Evolutionary conservation across 495 filamentous ascomycete species (phyloP), one percentile per base, ranked within the genome.

Genomic region (Friedmanniomyces simplex): DNA sequence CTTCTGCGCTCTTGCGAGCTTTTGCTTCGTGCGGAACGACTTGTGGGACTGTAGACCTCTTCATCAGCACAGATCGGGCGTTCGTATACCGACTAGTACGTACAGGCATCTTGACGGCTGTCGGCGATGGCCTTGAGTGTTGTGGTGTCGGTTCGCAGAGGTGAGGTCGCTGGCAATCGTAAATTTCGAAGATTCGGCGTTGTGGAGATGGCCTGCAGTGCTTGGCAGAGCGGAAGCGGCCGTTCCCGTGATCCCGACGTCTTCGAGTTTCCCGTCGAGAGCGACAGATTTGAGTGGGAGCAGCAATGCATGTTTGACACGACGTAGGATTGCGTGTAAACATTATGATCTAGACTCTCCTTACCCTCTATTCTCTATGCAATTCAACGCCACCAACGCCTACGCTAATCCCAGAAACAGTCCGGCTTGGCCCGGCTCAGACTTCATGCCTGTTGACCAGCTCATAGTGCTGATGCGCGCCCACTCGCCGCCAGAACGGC

Each of bases 1-100:
- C 80, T 94, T 96, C 82, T 96, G 90, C 71, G 93, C 93, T 82
- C 90, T 96, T 71, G 94, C 93, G 80, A 98, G 93, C 93, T 98
- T 98, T 76, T 93, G 87, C 91, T 98, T 98, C 76, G 89, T 94
- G 74, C 88, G 86, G 88, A 96, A 96, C 71, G 89, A 88, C 84
- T 96, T 96, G 81, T 98, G 89, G 82, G 85, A 89, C 90, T 96
- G 74, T 74, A 60, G 59, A 57, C 14, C 16, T 22, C 13, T 1
- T 16, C 24, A 49, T 25, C 30, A 54, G 59, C 42, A 21, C 52
- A n/a, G 46, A 13, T n/a, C 13, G 13, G 14, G 4, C 2, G 4
- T 16, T 43, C 13, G 20, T 10, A 24, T 37, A 13, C 14, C 2
- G 39, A 52, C 41, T 52, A 47, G 2, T 72, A 79, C 85, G 70